A percentile compares a stretch with the other conserved stretches of the same genome.
phyloP scores from a whole-genome alignment of 2,329 filamentous ascomycete genomes.

The Calonectria hawksworthii region DNA sequence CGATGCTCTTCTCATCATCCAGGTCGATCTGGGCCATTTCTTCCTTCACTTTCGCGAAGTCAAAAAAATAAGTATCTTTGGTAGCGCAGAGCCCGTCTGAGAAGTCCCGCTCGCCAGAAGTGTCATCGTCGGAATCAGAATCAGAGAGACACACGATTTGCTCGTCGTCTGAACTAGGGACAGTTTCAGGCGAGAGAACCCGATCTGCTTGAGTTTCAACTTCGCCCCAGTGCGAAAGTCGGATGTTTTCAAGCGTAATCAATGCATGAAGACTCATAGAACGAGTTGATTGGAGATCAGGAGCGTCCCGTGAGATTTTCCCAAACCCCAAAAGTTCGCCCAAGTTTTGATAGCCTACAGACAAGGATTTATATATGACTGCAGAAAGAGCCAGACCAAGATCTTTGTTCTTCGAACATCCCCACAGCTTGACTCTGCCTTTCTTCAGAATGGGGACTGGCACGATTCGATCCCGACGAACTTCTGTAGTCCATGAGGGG shows the following conservation, averaged over 20 bases:
- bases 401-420: not conserved
- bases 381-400: not conserved
- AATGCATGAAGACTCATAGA: not conserved
- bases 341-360: not conserved
- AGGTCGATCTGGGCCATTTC: not conserved
- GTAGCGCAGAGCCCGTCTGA: not conserved
- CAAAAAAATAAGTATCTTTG: not conserved
- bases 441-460: not conserved
- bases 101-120: not conserved
- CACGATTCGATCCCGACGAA: not conserved
- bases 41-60: not conserved
- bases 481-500: not conserved
- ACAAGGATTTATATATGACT: not conserved
- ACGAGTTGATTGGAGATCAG: not conserved
- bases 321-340: not conserved
- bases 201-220: not conserved
- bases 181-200: not conserved
- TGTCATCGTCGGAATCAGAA: not conserved
- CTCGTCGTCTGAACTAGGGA: not conserved
- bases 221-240: not conserved
- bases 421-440: not conserved
- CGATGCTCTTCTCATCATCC: not conserved
- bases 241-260: not conserved
- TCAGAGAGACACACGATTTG: not conserved
- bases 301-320: not conserved